phyloP scores from a whole-genome alignment of 371 early-diverging fungal species.

The Mortierella sp. region DNA sequence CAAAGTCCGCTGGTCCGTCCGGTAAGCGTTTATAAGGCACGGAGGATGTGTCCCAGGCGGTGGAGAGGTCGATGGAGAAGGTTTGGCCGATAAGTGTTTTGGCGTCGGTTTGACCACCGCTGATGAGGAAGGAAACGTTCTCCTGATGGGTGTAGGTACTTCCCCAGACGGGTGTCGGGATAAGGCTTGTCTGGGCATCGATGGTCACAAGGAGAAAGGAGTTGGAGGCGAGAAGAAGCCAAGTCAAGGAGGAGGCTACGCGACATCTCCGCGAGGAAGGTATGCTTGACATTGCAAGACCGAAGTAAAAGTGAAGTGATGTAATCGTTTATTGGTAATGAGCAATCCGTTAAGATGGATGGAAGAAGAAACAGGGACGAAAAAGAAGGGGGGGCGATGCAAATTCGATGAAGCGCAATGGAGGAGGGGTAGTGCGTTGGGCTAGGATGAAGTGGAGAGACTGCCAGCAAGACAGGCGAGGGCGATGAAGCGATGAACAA shows the following conservation, averaged over 20 bases:
- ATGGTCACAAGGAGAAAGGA: neutral
- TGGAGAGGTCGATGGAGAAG: slow-evolving; percentile 35
- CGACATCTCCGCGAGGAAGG: too few relatives aligned
- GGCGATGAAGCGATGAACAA: too few relatives aligned
- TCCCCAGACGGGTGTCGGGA: slow-evolving; percentile 21
- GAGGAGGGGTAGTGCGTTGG: too few relatives aligned
- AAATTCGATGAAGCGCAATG: too few relatives aligned
- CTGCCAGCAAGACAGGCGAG: too few relatives aligned
- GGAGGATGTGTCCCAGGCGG: slow-evolving; percentile 22
- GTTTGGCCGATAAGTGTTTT: slow-evolving; percentile 15
- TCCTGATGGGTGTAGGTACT: slow-evolving; percentile 12
- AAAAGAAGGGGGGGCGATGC: too few relatives aligned
- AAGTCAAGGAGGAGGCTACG: neutral
- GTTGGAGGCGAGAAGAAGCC: neutral
- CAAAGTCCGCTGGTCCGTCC: slow-evolving; percentile 22
- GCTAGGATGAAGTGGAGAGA: too few relatives aligned
- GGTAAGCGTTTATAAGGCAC: slow-evolving; percentile 4
- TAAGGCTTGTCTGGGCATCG: slow-evolving; percentile 3
- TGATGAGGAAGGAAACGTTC: slow-evolving; percentile 9
- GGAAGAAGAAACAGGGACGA: too few relatives aligned
- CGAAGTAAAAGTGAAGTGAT: too few relatives aligned
- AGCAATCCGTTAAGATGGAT: too few relatives aligned
- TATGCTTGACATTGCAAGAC: too few relatives aligned
- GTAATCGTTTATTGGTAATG: too few relatives aligned
- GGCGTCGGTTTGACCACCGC: slow-evolving; percentile 12